Conservation (phyloP, 164 flowering plant species). For the Liquidambar formosana region DNA sequence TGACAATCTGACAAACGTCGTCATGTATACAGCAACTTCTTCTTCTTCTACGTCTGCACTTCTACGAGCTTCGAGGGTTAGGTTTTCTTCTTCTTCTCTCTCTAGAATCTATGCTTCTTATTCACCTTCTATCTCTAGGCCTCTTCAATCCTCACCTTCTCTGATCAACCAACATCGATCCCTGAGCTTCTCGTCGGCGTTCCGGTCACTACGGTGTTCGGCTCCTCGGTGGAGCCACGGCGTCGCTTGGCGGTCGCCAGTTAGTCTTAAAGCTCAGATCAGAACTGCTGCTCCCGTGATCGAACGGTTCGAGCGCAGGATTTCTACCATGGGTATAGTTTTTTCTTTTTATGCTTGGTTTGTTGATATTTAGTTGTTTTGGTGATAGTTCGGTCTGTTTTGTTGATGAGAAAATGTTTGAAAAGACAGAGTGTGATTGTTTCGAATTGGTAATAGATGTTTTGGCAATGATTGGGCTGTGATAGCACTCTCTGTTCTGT, state of each 20-base stretch:
- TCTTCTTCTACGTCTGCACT: conserved; percentile 33
- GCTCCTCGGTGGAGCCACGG: conserved; percentile 60
- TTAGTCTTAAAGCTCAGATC: conserved; percentile 68
- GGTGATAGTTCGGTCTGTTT: background rate
- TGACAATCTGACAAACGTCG: background rate
- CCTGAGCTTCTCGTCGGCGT: conserved; percentile 27
- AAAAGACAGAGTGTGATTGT: background rate
- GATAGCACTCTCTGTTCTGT: background rate
- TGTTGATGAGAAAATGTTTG: background rate
- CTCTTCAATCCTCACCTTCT: background rate
- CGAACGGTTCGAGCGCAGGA: conserved; percentile 54
- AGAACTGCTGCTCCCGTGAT: conserved; percentile 53
- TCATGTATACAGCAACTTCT: conserved; percentile 40
- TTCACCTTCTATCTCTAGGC: conserved; percentile 1
- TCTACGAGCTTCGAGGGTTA: conserved; percentile 35
- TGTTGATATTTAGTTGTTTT: too few relatives aligned
- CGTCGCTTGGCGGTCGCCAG: conserved; percentile 61
- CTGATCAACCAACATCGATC: conserved; percentile 25
- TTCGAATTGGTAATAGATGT: background rate
- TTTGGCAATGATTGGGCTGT: background rate
- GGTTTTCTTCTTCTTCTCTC: conserved; percentile 24
- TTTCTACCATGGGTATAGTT: conserved; percentile 72
- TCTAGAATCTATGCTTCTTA: conserved; percentile 21
- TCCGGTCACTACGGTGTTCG: conserved; percentile 28
- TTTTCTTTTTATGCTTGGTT: background rate